Evolutionary conservation across 148 eudicot species (phyloP).

Genomic region (Euryodendron excelsum): DNA sequence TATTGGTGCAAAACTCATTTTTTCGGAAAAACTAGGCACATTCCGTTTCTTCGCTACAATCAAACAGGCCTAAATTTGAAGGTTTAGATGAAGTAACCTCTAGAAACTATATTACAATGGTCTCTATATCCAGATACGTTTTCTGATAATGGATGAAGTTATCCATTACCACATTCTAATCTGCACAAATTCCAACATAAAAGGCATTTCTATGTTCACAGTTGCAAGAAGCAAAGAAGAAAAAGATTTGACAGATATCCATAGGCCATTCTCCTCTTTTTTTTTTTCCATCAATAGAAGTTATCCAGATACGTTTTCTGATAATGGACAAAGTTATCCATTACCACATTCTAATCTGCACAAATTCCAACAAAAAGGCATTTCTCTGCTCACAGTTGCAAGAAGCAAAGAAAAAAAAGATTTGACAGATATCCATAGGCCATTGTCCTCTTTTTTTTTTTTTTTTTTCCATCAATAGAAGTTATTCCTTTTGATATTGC

Average conservation of each 20-base stretch:
- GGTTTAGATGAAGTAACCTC: constrained; percentile 1
- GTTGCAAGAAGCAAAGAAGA: neutral
- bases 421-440: neutral
- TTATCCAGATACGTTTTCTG: no score
- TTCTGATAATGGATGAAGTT: neutral
- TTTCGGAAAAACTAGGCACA: no score
- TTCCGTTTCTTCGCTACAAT: neutral
- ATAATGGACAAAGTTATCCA: no score
- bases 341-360: no score
- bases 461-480: neutral
- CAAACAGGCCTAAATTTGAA: neutral
- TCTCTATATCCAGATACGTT: neutral
- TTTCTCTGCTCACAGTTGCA: constrained; percentile 1
- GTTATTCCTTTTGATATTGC: neutral
- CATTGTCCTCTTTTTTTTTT: no score
- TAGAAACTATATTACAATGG: neutral
- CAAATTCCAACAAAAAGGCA: neutral
- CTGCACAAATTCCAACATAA: neutral
- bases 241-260: neutral
- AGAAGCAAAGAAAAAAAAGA: neutral
- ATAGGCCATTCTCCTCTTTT: no score
- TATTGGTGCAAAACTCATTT: neutral
- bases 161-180: neutral
- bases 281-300: neutral
- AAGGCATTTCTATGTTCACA: constrained; percentile 1